Base-by-base conservation (phyloP, 352 stramenopile genomes). In the Pythium aristosporum region DNA sequence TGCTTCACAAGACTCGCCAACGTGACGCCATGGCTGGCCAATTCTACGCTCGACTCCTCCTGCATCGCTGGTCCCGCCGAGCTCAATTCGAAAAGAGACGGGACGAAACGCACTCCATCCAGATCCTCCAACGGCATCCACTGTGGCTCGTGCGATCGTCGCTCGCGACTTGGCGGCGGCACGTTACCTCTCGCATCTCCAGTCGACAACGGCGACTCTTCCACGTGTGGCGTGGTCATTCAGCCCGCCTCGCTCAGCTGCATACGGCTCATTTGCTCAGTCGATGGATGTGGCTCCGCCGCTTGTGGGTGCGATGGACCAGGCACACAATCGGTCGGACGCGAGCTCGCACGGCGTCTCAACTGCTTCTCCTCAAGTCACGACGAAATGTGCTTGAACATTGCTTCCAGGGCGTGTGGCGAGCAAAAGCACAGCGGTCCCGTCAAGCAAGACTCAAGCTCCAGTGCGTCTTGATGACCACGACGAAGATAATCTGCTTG, bases 81-180 rank as follows among this genome's bases (percentile, higher is more conserved):
- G 44, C 46, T 18, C 28, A n/a, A 2, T 1, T 13, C 12, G n/a
- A 64, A 12, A 46, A 36, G 21, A 2, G 20, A 1, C 15, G 20
- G 42, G 47, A 57, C 11, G 32, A 56, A 30, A 28, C 23, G 11
- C 23, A 34, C 20, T 15, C 34, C 5, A 5, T 64, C 20, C 36
- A 55, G 32, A 25, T 57, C 18, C 44, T 57, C 15, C 34, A 57
- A 11, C 32, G 46, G 10, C 49, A n/a, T 10, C 59, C 47, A 32
- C 28, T 30, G 41, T 65, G 59, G 59, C 48, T 36, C 20, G 21
- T 32, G 28, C 59, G 48, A 46, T 59, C 39, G n/a, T 51, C 16
- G 8, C 15, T 65, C 7, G 25, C 11, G n/a, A 54, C 41, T 3
- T 65, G 59, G 59, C 47, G n/a, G n/a, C 18, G 39, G 11, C 15